Evolutionary conservation across 1,284 basidiomycete genomes (phyloP).

Genomic region (Puccinia polysora): DNA sequence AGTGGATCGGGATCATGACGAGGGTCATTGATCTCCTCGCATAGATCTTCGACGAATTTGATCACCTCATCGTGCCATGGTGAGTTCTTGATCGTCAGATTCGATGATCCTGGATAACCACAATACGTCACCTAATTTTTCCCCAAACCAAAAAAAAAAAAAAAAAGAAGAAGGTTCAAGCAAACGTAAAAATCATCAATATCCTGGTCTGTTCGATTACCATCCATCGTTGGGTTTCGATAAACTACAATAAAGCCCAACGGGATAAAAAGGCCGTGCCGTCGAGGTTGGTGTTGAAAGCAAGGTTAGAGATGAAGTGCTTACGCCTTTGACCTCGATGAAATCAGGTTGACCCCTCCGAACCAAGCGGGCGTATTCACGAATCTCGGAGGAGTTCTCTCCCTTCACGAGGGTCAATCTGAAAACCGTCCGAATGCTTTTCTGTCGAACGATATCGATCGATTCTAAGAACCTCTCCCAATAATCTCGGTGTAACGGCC

Average conservation of each 20-base stretch:
- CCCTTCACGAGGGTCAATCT: constrained; percentile 44
- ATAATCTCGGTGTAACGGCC: constrained; percentile 44
- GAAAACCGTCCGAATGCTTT: constrained; percentile 43
- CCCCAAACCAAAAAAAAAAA: too few relatives aligned
- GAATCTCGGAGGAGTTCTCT: constrained; percentile 41
- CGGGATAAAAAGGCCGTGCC: too few relatives aligned
- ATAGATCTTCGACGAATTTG: constrained; percentile 32
- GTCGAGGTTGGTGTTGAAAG: too few relatives aligned
- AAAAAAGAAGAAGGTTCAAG: not conserved
- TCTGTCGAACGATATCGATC: constrained; percentile 39
- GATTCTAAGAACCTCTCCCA: constrained; percentile 44
- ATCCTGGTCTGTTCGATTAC: too few relatives aligned
- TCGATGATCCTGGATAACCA: constrained; percentile 42
- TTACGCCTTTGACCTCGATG: constrained; percentile 45
- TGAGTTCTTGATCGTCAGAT: constrained; percentile 45
- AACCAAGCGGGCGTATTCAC: constrained; percentile 42
- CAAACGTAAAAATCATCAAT: not conserved
- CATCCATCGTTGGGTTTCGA: too few relatives aligned
- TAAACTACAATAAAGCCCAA: too few relatives aligned
- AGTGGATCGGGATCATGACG: not conserved
- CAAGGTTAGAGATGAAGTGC: too few relatives aligned
- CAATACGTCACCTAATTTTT: constrained; percentile 44
- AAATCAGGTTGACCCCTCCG: constrained; percentile 41
- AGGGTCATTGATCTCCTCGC: constrained; percentile 22
- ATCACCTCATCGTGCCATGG: constrained; percentile 44